Conservation (phyloP, 495 filamentous ascomycete genomes). For the Annulohypoxylon nitens region DNA sequence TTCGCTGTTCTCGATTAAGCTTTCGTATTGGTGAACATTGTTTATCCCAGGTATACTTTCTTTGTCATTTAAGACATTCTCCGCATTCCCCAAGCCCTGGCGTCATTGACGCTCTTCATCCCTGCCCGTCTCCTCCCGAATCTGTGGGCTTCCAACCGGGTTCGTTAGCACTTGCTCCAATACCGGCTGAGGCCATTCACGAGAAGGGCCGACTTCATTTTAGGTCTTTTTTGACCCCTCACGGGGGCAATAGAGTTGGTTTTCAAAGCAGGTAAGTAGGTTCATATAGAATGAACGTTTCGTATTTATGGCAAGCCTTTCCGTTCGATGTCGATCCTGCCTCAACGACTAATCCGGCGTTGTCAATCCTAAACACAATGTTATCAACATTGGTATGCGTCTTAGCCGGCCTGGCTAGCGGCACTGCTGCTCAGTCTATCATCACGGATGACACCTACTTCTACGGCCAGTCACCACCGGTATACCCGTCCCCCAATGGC, state of each 20-base stretch:
- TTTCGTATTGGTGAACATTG: not conserved
- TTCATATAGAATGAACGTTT: constrained; percentile 31
- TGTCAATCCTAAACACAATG: constrained; percentile 37
- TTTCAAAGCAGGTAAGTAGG: not conserved
- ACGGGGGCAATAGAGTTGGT: constrained; percentile 10
- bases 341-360: constrained; percentile 4
- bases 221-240: constrained; percentile 27
- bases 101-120: constrained; percentile 34
- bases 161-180: constrained; percentile 28
- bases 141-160: constrained; percentile 16
- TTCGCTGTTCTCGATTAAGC: not conserved
- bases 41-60: not conserved
- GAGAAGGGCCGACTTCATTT: constrained; percentile 37
- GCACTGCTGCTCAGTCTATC: constrained; percentile 37
- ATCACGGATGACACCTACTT: constrained; percentile 63
- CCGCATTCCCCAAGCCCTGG: constrained; percentile 35
- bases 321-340: constrained; percentile 10
- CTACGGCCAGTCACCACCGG: constrained; percentile 69
- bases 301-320: constrained; percentile 23
- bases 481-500: constrained; percentile 69
- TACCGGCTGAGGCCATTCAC: constrained; percentile 24
- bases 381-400: constrained; percentile 42
- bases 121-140: constrained; percentile 19
- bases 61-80: constrained; percentile 17
- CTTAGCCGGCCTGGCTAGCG: constrained; percentile 52